Percentiles rank a stretch among this genome's conserved stretches.
These are phyloP conservation scores for Syncephalastrum monosporum DNA, from an alignment of 371 early-diverging fungal species.

Conservation along the genomic window DNA sequence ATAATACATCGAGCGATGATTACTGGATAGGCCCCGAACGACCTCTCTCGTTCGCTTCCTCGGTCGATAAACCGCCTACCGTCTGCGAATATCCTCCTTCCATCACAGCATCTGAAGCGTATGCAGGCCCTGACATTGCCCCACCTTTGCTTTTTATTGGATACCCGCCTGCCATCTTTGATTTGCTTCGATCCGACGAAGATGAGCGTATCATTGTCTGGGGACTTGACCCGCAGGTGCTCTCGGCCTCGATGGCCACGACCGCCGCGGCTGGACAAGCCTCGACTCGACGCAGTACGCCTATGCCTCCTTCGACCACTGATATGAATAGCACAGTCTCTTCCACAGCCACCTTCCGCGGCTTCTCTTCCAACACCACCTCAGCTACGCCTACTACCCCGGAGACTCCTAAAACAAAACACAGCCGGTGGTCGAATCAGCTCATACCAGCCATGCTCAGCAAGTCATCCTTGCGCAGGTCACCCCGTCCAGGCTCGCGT, in stretches of 20 bases:
- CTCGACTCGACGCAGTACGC: slow-evolving; percentile 1
- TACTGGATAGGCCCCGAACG: slow-evolving; percentile 26
- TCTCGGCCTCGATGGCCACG: slow-evolving; percentile 39
- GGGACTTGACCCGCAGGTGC: slow-evolving; percentile 44
- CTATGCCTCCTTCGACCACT: slow-evolving; percentile 2
- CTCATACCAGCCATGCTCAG: slow-evolving; percentile 4
- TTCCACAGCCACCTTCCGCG: slow-evolving; percentile 11
- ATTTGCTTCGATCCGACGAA: slow-evolving; percentile 48
- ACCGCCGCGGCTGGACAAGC: slow-evolving; percentile 15
- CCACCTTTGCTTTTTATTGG: slow-evolving; percentile 31
- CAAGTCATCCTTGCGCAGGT: slow-evolving; percentile 2
- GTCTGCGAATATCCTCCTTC: slow-evolving; percentile 14
- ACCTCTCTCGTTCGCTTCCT: slow-evolving; percentile 25
- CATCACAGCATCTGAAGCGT: slow-evolving; percentile 8
- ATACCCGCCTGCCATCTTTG: slow-evolving; percentile 51
- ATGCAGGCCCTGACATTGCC: slow-evolving; percentile 11
- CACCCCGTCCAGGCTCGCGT: neutral
- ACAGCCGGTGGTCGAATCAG: slow-evolving; percentile 15
- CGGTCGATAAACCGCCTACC: slow-evolving; percentile 11
- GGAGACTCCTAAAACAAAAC: neutral
- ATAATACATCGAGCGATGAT: slow-evolving; percentile 2
- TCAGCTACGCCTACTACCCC: neutral
- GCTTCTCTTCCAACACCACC: slow-evolving; percentile 42
- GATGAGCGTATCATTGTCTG: slow-evolving; percentile 60
- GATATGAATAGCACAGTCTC: slow-evolving; percentile 19